Evolutionary conservation across 2,329 filamentous ascomycete genomes (phyloP), one percentile per base, ranked within the genome.

Genomic region (Cladorrhinum sp.): DNA sequence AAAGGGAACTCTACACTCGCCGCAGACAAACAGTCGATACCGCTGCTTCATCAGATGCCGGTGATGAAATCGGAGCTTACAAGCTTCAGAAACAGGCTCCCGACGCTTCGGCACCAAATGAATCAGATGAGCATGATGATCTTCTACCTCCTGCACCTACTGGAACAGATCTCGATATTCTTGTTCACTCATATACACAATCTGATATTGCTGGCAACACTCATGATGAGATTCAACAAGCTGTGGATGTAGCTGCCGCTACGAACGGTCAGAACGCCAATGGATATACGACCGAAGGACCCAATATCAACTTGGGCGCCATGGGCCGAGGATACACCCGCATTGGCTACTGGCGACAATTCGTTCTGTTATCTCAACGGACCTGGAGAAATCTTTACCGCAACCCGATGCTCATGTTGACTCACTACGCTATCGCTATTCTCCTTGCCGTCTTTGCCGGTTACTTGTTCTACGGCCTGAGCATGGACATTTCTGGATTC

Each of bases 311-410:
- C 64, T 72, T 75, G 24, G 82, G 82, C 55, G 83, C 83, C 8
- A 85, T 92, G 66, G 86, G 93, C 63, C 90, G 86, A 71, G 90
- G 91, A 18, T 97, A 96, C 74, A 85, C 86, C 60, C 91, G 95
- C 61, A 83, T 97, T 60, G 87, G 93, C 51, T 87, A 93, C 66
- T 69, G 83, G 8, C 83, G 88, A 49, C 95, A 99, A 74, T 98
- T 99, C 75, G 71, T 88, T 58, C 97, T 99, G 67, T 80, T 99
- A 12, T 96, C 93, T 0, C 84, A 87, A 69, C 86, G 95, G 50
- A 99, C 95, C 0, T 99, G 93, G 93, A 92, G 90, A 71, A 99
- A 99, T 71, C 82, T 99, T 6, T 98, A 99, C 78, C 88, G 95
- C 60, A 97, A 99, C 73, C 95, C 95, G 1, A 93, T 98, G 85